These are phyloP conservation scores for Raddia distichophylla DNA, from an alignment of 176 grass and related monocot genomes.

Conservation along the genomic window DNA sequence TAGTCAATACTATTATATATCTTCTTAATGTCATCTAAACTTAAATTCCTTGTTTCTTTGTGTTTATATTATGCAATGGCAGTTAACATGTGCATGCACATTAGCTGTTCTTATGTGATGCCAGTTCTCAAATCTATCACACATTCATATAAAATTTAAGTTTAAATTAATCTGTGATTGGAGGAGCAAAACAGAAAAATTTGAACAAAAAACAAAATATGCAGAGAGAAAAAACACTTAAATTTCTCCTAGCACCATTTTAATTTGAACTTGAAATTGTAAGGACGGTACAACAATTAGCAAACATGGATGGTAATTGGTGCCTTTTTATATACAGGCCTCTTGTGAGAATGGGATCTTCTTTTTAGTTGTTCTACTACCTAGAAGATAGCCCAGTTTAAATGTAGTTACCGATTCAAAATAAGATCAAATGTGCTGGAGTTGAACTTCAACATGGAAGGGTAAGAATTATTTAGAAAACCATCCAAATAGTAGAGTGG, in stretches of 20 bases:
- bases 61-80: slow-evolving; percentile 16
- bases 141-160: slow-evolving; percentile 19
- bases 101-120: slow-evolving; percentile 13
- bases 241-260: background rate
- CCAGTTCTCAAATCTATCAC: background rate
- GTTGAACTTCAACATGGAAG: background rate
- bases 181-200: background rate
- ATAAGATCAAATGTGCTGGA: background rate
- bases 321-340: background rate
- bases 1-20: background rate
- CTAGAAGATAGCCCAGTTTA: background rate
- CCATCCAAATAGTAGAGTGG: background rate
- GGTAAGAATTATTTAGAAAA: background rate
- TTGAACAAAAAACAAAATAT: background rate
- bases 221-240: background rate
- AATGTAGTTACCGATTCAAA: background rate
- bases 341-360: background rate
- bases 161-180: background rate
- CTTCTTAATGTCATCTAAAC: slow-evolving; percentile 22
- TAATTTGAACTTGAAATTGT: background rate
- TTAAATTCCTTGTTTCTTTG: slow-evolving; percentile 9
- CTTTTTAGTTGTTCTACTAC: background rate
- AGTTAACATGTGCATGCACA: background rate
- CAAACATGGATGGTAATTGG: background rate
- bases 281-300: slow-evolving; percentile 11